Conservation (phyloP, 2,329 filamentous ascomycete genomes). For the Tolypocladium inflatum region DNA sequence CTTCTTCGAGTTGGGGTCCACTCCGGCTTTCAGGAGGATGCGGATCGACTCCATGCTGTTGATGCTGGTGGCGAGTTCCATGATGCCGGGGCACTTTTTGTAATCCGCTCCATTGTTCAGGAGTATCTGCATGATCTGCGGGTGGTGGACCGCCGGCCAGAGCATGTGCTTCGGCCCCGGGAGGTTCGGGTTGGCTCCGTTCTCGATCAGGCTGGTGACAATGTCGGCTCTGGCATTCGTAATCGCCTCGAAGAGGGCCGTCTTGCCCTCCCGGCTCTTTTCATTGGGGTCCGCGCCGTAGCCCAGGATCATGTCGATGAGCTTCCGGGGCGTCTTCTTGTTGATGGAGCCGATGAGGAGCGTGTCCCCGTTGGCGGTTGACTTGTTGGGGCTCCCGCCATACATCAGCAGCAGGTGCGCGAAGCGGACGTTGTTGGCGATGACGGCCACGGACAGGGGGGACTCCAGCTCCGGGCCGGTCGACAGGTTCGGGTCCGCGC, state of each 20-base stretch:
- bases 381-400: conserved; percentile 45
- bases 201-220: conserved; percentile 38
- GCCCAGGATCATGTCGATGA: conserved; percentile 50
- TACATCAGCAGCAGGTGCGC: conserved; percentile 52
- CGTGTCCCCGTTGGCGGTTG: conserved; percentile 48
- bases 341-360: conserved; percentile 51
- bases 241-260: conserved; percentile 54
- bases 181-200: conserved; percentile 57
- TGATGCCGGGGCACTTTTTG: conserved; percentile 51
- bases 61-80: conserved; percentile 53
- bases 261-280: conserved; percentile 53
- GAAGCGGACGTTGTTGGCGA: conserved; percentile 44
- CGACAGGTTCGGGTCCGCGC: conserved; percentile 46
- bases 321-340: conserved; percentile 41
- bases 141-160: conserved; percentile 53
- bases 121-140: conserved; percentile 47
- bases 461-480: conserved; percentile 42
- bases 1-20: conserved; percentile 52
- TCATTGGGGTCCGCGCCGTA: conserved; percentile 49
- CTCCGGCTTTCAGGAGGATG: conserved; percentile 46
- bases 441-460: conserved; percentile 40
- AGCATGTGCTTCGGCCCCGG: conserved; percentile 61
- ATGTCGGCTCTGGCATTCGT: conserved; percentile 45
- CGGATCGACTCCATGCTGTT: conserved; percentile 55
- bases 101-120: conserved; percentile 49